Evolutionary conservation across 2,329 filamentous ascomycete genomes (phyloP), one percentile per base, ranked within the genome.

Genomic region (Orbilia ellipsospora): DNA sequence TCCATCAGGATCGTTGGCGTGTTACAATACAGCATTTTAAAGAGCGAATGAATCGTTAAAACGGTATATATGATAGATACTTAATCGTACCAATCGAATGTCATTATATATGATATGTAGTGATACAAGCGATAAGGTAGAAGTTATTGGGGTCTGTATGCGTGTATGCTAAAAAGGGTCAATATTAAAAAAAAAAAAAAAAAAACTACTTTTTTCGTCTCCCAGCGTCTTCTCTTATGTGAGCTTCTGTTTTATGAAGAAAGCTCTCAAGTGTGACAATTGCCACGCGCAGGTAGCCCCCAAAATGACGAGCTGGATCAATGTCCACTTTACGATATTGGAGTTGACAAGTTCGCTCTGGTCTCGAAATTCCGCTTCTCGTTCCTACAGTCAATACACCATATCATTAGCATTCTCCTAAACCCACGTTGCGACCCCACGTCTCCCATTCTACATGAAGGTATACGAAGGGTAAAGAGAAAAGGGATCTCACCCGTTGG

Each of bases 221-320:
- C 51, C 42, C 48, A 54, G 55, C 20, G 16, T 4, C 2, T 42
- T 42, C 40, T 13, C 80, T 84, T 88, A 99, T 74, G 95, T 98
- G 82, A 99, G 89, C 88, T 99, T 99, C 86, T 98, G 94, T 88
- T 99, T 99, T 86, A 99, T 99, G 86, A 99, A 99, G 88, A 99
- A 99, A 55, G 92, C 91, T 79, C 95, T 88, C 80, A 99, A 87
- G 84, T 99, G 94, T 64, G 93, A 96, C 55, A 99, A 86, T 84
- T 99, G 95, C 95, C 95, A 99, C 77, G 93, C 92, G 84, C 95
- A 99, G 40, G 95, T 97, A 67, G 90, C 86, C 66, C 90, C 92
- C 64, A 99, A 86, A 44, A 98, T 89, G 62, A 89, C 87, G 75
- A 98, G 85, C 84, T 99, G 95, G 79, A 98, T 90, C 78, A 97